Evolutionary conservation across 2,329 filamentous ascomycete genomes (phyloP), one percentile per base, ranked within the genome.

Genomic region (Nothophaeocryptopus gaeumannii): DNA sequence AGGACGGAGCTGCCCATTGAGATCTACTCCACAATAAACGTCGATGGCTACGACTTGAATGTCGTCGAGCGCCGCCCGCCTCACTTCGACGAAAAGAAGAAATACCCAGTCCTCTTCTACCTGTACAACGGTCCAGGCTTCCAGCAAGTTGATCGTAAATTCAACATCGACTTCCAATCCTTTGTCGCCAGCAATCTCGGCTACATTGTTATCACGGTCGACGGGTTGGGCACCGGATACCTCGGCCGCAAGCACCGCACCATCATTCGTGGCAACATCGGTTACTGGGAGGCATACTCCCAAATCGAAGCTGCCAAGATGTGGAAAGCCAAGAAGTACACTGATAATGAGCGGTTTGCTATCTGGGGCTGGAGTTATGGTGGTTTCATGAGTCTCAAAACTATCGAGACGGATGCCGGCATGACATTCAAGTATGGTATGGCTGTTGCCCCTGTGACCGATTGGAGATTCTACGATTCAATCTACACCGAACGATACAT

Each of bases 311-410:
- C 90, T 1, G 93, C 88, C 3, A 87, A 91, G 70, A 82, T 86
- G 58, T 97, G 89, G 84, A 85, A 86, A 0, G 74, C 76, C 33
- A 92, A 89, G 66, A 71, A 79, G 11, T 97, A 99, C 68, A 85
- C 96, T 11, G 95, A 99, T 67, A 76, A 80, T 20, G 78, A 82
- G 5, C 83, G 88, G 47, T 82, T 99, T 60, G 91, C 90, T 14
- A 95, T 99, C 65, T 99, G 93, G 93, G 93, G 93, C 40, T 99
- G 93, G 93, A 95, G 89, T 56, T 99, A 93, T 65, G 93, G 93
- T 50, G 93, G 93, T 9, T 99, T 95, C 76, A 88, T 88, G 76
- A 89, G 93, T 5, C 79, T 99, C 63, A 99, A 99, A 75, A 93
- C 89, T 1, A 83, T 99, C 10, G 93, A 99, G 75, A 80, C 83